Evolutionary conservation across 2,329 filamentous ascomycete genomes (phyloP), one percentile per base, ranked within the genome.

Genomic region (Trichoderma brevicompactum): DNA sequence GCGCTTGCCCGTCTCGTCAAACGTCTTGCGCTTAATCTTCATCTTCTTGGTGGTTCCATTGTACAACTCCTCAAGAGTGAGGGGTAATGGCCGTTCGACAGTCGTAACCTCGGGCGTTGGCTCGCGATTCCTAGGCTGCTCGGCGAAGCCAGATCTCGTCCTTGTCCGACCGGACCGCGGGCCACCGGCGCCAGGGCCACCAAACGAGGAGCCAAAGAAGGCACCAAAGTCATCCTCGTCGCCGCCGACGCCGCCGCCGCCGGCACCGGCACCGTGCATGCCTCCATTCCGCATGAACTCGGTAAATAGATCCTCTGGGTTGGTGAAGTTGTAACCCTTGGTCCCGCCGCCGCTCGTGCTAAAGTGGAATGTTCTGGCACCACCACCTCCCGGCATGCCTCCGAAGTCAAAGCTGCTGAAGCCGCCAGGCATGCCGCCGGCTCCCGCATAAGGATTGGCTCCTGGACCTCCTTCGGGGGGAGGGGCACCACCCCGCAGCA

Each of bases 11-110:
- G 85, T 89, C 19, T 89, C 83, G 77, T 99, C 95, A 76, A 92
- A 98, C 17, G 90, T 93, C 87, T 98, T 98, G 74, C 94, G 87
- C 83, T 97, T 97, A 69, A 98, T 96, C 81, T 95, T 96, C 85
- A 99, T 92, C 84, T 96, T 97, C 86, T 99, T 99, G 55, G 90
- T 92, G 41, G 88, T 87, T 46, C 95, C 95, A 32, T 85, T 89
- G 81, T 87, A 98, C 68, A 98, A 80, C 74, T 99, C 95, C 77
- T 99, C 95, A 40, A 99, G 81, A 2, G 90, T 87, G 23, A 99
- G 81, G 2, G 89, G 87, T 68, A 99, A 78, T 52, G 91, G 88
- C 73, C 92, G 90, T 79, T 98, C 94, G 10, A 98, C 89, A 0
- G 96, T 94, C 0, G 93, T 93, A 17, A 96, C 91, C 75, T 98